phyloP scores from a whole-genome alignment of 1,284 basidiomycete genomes.

The Apiotrichum mycotoxinovorans region DNA sequence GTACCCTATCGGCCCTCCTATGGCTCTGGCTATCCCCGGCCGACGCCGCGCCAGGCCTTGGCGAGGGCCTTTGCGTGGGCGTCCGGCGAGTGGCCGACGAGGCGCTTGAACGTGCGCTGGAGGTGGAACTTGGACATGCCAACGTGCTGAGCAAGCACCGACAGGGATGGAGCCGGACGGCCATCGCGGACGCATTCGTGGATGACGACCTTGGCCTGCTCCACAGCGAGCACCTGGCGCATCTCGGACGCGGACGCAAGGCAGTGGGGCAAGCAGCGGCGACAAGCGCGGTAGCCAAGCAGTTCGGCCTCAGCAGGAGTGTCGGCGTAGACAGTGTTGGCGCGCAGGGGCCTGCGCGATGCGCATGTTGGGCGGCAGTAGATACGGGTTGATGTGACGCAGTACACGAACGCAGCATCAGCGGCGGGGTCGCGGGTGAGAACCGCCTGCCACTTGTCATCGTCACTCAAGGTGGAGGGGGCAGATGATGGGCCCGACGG shows the following conservation, averaged over 20 bases:
- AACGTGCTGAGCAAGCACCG: background rate
- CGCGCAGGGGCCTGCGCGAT: background rate
- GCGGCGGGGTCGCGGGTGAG: constrained; percentile 6
- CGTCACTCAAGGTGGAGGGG: background rate
- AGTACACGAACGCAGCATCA: constrained; percentile 9
- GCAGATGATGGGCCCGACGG: background rate
- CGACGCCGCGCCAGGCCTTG: constrained; percentile 5
- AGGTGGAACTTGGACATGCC: constrained; percentile 11
- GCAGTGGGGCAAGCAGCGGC: constrained; percentile 10
- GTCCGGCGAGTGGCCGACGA: constrained; percentile 6
- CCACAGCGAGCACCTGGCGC: constrained; percentile 5
- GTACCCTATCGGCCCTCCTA: background rate
- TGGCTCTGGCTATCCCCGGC: background rate
- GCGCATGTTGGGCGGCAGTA: constrained; percentile 12
- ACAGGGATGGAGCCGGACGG: constrained; percentile 1
- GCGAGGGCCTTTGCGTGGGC: constrained; percentile 4
- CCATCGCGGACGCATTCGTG: constrained; percentile 5
- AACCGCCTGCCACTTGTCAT: constrained; percentile 11
- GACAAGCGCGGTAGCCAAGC: constrained; percentile 7
- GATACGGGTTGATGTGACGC: constrained; percentile 7
- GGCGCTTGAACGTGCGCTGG: constrained; percentile 10
- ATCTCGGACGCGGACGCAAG: constrained; percentile 3
- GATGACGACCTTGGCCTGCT: constrained; percentile 8
- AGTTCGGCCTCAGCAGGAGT: constrained; percentile 1
- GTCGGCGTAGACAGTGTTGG: constrained; percentile 4